Percentiles rank a stretch among this genome's conserved stretches.
These are phyloP conservation scores for Venturia effusa DNA, from an alignment of 2,329 filamentous ascomycete genomes.

Conservation along the genomic window DNA sequence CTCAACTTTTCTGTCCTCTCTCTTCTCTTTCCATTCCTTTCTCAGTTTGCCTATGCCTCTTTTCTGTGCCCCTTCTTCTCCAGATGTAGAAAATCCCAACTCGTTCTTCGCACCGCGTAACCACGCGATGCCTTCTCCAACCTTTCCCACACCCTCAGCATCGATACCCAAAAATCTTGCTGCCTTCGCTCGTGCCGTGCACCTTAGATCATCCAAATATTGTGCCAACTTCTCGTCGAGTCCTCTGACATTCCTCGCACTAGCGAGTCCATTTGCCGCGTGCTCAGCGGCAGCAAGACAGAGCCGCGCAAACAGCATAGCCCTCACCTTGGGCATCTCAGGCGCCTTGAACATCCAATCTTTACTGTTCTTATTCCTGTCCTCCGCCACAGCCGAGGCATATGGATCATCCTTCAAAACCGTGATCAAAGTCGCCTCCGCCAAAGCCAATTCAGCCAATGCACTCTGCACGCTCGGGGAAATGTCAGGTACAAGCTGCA, in stretches of 20 bases:
- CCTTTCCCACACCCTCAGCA: constrained; percentile 70
- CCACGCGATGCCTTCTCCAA: constrained; percentile 81
- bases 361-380: constrained; percentile 69
- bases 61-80: constrained; percentile 33
- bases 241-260: constrained; percentile 32
- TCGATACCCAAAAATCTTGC: constrained; percentile 88
- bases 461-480: constrained; percentile 33
- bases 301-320: constrained; percentile 75
- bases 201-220: constrained; percentile 66
- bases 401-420: constrained; percentile 94
- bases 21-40: constrained; percentile 64
- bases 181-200: constrained; percentile 69
- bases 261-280: constrained; percentile 57
- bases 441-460: constrained; percentile 54
- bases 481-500: constrained; percentile 36
- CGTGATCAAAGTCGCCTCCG: constrained; percentile 81
- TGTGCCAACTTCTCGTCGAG: constrained; percentile 56
- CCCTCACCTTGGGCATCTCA: constrained; percentile 77
- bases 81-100: constrained; percentile 48
- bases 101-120: constrained; percentile 65
- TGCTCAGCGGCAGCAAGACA: constrained; percentile 85
- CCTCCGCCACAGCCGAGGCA: constrained; percentile 68
- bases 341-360: constrained; percentile 97
- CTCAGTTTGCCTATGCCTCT: constrained; percentile 54
- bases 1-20: constrained; percentile 70